phyloP scores from a whole-genome alignment of 768 basidiomycete species.

The Boletus huronensis region DNA sequence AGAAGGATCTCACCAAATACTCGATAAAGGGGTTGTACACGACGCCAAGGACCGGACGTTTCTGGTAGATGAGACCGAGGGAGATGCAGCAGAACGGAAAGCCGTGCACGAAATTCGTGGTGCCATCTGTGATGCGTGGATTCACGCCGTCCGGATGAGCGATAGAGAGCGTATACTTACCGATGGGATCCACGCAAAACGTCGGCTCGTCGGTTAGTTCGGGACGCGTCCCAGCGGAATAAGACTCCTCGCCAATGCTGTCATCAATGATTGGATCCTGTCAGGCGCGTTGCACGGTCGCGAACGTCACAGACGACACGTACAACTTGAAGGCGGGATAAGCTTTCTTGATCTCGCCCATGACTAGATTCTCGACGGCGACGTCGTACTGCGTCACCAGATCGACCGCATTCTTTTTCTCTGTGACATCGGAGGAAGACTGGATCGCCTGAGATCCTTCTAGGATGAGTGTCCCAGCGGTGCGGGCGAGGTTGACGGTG shows the following conservation, averaged over 20 bases:
- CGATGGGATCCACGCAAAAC: slow-evolving; percentile 95
- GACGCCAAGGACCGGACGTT: slow-evolving; percentile 82
- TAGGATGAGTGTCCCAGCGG: slow-evolving; percentile 72
- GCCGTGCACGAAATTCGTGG: slow-evolving; percentile 84
- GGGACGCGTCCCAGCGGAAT: slow-evolving; percentile 65
- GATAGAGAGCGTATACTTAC: slow-evolving; percentile 35
- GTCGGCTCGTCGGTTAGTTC: slow-evolving; percentile 85
- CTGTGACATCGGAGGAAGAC: slow-evolving; percentile 53
- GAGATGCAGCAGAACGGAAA: slow-evolving; percentile 91
- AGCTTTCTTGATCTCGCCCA: slow-evolving; percentile 53
- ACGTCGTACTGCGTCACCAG: slow-evolving; percentile 95
- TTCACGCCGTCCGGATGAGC: neutral
- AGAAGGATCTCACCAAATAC: slow-evolving; percentile 50
- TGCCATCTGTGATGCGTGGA: slow-evolving; percentile 55
- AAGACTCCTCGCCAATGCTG: slow-evolving; percentile 95
- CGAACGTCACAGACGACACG: slow-evolving; percentile 30
- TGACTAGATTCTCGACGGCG: slow-evolving; percentile 83
- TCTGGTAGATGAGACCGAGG: slow-evolving; percentile 81
- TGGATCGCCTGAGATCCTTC: slow-evolving; percentile 76
- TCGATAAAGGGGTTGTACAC: slow-evolving; percentile 92
- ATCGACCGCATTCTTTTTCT: slow-evolving; percentile 94
- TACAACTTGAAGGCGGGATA: slow-evolving; percentile 86
- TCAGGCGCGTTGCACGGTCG: neutral
- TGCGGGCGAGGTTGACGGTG: slow-evolving; percentile 64
- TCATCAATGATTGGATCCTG: neutral